Base-by-base conservation (phyloP, 257 asterid genomes). In the Capsicum baccatum region DNA sequence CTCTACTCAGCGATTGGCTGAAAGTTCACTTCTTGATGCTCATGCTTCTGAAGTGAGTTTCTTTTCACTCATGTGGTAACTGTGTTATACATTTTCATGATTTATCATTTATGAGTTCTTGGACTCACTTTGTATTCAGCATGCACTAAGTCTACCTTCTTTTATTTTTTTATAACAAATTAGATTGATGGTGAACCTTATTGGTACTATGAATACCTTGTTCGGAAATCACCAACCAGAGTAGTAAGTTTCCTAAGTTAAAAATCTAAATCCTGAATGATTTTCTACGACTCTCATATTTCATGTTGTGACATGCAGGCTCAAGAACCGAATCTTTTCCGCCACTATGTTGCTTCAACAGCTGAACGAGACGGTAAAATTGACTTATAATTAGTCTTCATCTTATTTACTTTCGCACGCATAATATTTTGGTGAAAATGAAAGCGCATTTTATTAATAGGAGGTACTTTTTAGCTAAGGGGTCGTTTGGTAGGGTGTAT, bases 151-250 rank as follows among this genome's bases (percentile, higher is more conserved):
- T 54, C 64, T 54, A 16, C 33, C 33, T 26, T 54, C 15, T 54
- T 78, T 39, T 26, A 26, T 26, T 9, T 54, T 78, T 10, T 26
- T 33, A 26, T 78, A 54, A 78, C 64, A 26, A 78, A 78, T 79
- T 67, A 96, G 99, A 90, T 97, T 91, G 98, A 97, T 80, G 95
- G 95, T 13, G 95, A 93, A 83, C 92, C 94, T 58, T 97, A 97
- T 84, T 97, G 99, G 99, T 93, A 91, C 76, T 95, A 91, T 48
- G 99, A 97, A 74, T 97, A 97, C 92, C 91, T 94, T 88, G 92
- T 90, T 66, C 94, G 99, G 83, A 97, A 97, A 86, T 97, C 99
- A 19, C 98, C 99, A 57, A 97, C 98, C 9, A 85, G 91, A 90
- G 56, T 68, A 79, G 99, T 97, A 89, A 86, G 98, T 89, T 62